Conservation (phyloP, 2,329 filamentous ascomycete genomes). For the Colletotrichum sp. region DNA sequence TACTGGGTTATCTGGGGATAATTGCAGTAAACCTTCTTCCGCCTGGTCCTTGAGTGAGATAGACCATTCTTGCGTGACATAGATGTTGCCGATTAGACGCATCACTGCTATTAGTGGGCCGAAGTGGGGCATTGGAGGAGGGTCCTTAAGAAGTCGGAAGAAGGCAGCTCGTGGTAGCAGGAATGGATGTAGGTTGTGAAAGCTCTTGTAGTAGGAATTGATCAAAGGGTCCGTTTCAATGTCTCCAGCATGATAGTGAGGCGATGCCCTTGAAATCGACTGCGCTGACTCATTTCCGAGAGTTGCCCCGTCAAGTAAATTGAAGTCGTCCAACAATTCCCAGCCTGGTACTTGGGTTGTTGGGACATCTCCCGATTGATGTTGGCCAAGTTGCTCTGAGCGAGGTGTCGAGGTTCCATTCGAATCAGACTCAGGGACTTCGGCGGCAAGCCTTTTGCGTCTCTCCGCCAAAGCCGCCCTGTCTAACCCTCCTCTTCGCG, state of each 20-base stretch:
- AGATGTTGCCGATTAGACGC: conserved; percentile 38
- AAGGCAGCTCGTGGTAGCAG: conserved; percentile 26
- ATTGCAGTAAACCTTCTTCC: conserved; percentile 3
- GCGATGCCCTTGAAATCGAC: background rate
- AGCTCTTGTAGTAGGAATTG: conserved; percentile 39
- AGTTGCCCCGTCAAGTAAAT: background rate
- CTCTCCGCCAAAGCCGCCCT: conserved; percentile 30
- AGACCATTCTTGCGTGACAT: conserved; percentile 22
- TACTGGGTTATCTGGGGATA: conserved; percentile 25
- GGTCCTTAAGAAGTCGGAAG: background rate
- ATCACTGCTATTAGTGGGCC: conserved; percentile 29
- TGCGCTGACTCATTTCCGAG: background rate
- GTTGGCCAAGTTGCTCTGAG: background rate
- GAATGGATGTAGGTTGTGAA: conserved; percentile 36
- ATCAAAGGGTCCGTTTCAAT: conserved; percentile 28
- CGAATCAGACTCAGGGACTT: background rate
- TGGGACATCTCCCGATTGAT: background rate
- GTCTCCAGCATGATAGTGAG: background rate
- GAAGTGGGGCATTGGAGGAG: conserved; percentile 9
- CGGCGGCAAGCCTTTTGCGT: conserved; percentile 28
- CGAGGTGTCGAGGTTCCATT: background rate
- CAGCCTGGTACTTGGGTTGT: background rate
- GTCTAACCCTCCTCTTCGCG: conserved; percentile 49
- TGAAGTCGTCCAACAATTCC: background rate
- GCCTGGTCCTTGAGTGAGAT: background rate